Evolutionary conservation across 2,329 filamentous ascomycete genomes (phyloP).

Genomic region (Epichloe bromicola): DNA sequence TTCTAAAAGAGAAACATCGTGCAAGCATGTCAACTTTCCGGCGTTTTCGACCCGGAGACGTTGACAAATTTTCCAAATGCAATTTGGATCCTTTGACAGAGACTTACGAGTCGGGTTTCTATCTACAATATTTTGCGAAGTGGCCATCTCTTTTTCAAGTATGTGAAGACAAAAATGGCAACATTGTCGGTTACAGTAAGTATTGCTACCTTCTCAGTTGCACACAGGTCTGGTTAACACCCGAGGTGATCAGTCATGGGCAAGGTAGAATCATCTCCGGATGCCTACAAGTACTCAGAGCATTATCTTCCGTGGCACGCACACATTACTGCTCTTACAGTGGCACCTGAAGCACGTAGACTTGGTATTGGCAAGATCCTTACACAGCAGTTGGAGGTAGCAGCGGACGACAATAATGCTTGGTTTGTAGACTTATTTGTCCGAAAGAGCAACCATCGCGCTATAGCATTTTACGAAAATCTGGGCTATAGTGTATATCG

Average conservation of each 20-base stretch:
- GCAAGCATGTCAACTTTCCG: slow-evolving; percentile 66
- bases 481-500: slow-evolving; percentile 90
- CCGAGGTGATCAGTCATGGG: slow-evolving; percentile 65
- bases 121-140: slow-evolving; percentile 87
- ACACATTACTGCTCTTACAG: slow-evolving; percentile 90
- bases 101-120: slow-evolving; percentile 92
- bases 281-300: slow-evolving; percentile 59
- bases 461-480: slow-evolving; percentile 76
- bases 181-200: slow-evolving; percentile 88
- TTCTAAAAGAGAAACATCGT: not conserved
- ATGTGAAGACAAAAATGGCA: slow-evolving; percentile 73
- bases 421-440: slow-evolving; percentile 98
- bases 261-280: slow-evolving; percentile 80
- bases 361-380: slow-evolving; percentile 78
- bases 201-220: slow-evolving; percentile 2
- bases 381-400: slow-evolving; percentile 67
- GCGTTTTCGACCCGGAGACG: slow-evolving; percentile 69
- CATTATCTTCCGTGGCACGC: slow-evolving; percentile 99
- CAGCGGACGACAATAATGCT: slow-evolving; percentile 66
- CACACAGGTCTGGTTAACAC: slow-evolving; percentile 13
- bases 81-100: slow-evolving; percentile 97
- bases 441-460: slow-evolving; percentile 72
- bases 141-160: slow-evolving; percentile 94
- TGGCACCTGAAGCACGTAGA: slow-evolving; percentile 73
- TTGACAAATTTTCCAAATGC: slow-evolving; percentile 83